Base-by-base conservation (phyloP, 192 early-diverging fungal species). In the Podochytrium sp. region DNA sequence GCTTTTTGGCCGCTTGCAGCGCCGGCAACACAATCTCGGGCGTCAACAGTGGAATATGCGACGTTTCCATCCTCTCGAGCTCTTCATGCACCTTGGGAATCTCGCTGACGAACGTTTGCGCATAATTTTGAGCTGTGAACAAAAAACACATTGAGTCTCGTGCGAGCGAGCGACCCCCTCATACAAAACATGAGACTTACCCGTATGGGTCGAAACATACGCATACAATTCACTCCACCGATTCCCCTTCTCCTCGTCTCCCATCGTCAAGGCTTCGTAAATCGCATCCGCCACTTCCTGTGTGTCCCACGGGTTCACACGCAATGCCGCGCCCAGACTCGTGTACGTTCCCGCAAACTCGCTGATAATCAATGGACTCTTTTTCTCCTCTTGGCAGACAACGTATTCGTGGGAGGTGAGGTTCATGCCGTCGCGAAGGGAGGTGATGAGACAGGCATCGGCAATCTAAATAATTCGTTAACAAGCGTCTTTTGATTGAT, bases 261-360 rank as follows among this genome's bases (percentile, higher is more conserved):
- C 78, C 98, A 98, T 98, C 0, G 92, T 91, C 29, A 99, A 92
- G 2, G 98, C 98, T 47, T 92, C 91, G 76, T 92, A 78, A 71
- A 97, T 90, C 2, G 93, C 95, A 38, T 90, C 88, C 1, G 97
- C 86, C 12, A 99, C 84, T 61, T 98, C 97, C 84, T 59, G 67
- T 18, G 74, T 55, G 57, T 87, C 84, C 86, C 86, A 87, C n/a
- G 86, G 86, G 75, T 87, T 87, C 39, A 86, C 81, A 1, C 86
- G 76, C 40, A 87, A 60, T 4, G 84, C 83, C 2, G 86, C 83
- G 35, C 86, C 86, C 59, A 87, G 84, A 37, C 72, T 79, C n/a
- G 80, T 76, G 77, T 87, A 87, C 0, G 86, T 84, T 30, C 86
- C 86, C 2, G 86, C 86, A 79, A 87, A 87, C 76, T 86, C 86